Conservation (phyloP, 495 filamentous ascomycete species). For the Lentithecium fluviatile region DNA sequence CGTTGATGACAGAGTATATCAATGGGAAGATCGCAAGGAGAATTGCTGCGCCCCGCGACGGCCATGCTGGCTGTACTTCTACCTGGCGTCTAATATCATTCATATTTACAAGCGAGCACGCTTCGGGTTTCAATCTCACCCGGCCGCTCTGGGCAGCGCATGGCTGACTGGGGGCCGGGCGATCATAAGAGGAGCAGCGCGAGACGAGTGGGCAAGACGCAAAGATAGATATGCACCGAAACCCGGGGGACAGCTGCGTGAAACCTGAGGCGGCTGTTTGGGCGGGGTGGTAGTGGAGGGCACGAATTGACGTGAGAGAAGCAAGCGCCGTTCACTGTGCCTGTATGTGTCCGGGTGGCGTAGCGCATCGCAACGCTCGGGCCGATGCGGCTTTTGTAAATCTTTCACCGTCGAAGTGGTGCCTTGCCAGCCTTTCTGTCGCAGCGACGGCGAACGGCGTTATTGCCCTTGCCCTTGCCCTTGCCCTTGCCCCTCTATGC, state of each 20-base stretch:
- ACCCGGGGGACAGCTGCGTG: slow-evolving; percentile 1
- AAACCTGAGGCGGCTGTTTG: slow-evolving; percentile 1
- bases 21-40: background rate
- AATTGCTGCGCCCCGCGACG: background rate
- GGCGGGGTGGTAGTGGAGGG: background rate
- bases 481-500: too few species aligned
- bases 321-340: background rate
- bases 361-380: too few species aligned
- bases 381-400: too few species aligned
- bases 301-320: background rate
- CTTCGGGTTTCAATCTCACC: slow-evolving; percentile 5
- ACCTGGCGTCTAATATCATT: slow-evolving; percentile 15
- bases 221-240: slow-evolving; percentile 13
- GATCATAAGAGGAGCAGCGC: background rate
- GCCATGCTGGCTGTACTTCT: slow-evolving; percentile 7
- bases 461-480: too few species aligned
- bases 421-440: too few species aligned
- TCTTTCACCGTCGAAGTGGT: too few species aligned
- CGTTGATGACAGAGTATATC: background rate
- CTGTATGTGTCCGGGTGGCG: too few species aligned
- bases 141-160: background rate
- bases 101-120: slow-evolving; percentile 1
- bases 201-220: slow-evolving; percentile 25
- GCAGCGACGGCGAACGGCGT: too few species aligned
- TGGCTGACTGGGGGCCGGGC: slow-evolving; percentile 2